A percentile compares a stretch with the other conserved stretches of the same genome.
phyloP scores from a whole-genome alignment of 2,329 filamentous ascomycete genomes.

The Capronia epimyces region DNA sequence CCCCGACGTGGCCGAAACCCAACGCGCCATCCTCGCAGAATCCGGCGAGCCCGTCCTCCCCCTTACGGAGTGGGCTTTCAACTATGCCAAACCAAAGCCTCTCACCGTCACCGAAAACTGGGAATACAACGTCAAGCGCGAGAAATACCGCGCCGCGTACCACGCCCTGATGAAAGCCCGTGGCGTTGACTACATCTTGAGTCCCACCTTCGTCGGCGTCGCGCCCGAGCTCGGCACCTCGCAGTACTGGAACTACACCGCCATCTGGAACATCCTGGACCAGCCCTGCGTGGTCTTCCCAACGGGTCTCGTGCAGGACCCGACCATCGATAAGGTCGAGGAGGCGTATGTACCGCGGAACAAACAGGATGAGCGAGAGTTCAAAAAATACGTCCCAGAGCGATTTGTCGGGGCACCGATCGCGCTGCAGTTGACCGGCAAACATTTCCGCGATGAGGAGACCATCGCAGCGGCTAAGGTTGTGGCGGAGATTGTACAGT shows the following conservation, averaged over 20 bases:
- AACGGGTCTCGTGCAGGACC: conserved; percentile 37
- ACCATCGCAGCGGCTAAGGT: conserved; percentile 14
- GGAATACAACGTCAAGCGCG: conserved; percentile 37
- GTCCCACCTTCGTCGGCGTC: conserved; percentile 51
- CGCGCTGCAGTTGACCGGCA: conserved; percentile 50
- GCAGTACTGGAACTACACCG: conserved; percentile 60
- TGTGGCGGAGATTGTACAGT: conserved; percentile 4
- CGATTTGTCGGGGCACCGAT: conserved; percentile 49
- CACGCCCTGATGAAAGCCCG: conserved; percentile 43
- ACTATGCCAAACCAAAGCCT: conserved; percentile 33
- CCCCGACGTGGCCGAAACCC: conserved; percentile 55
- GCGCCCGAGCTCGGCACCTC: conserved; percentile 47
- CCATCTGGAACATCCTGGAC: conserved; percentile 64
- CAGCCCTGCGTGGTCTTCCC: conserved; percentile 61
- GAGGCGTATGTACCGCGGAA: conserved; percentile 21
- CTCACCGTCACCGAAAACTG: conserved; percentile 38
- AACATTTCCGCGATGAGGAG: conserved; percentile 52
- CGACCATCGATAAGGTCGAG: conserved; percentile 18
- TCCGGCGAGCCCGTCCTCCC: conserved; percentile 56
- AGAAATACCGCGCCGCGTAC: conserved; percentile 48
- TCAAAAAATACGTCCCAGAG: conserved; percentile 40
- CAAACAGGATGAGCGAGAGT: conserved; percentile 43
- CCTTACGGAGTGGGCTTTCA: conserved; percentile 53
- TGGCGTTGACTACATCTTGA: conserved; percentile 46
- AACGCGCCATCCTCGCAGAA: conserved; percentile 45